Base-by-base conservation (phyloP, 2,329 filamentous ascomycete genomes). In the Coniochaeta sp. region DNA sequence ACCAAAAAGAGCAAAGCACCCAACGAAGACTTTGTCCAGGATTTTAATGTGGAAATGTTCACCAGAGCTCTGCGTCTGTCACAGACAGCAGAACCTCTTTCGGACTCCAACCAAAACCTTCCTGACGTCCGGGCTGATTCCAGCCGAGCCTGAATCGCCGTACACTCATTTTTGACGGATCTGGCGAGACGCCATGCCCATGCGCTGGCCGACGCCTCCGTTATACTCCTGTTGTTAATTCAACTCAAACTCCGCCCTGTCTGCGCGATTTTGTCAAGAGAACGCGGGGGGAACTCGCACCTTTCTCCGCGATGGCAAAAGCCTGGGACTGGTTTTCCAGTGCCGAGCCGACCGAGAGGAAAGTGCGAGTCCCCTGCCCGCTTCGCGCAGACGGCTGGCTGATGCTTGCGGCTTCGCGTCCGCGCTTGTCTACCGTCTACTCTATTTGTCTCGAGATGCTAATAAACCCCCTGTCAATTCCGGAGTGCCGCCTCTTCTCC, bases 401-500 rank as follows among this genome's bases (percentile, higher is more conserved):
- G 54, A 56, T 38, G 54, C 54, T n/a, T 38, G 54, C 54, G 54
- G 33, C 34, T 56, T 38, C 19, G 31, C 31, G 17, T 24, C 54
- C 54, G 54, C 54, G 6, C 54, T 16, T 34, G 34, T 36, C 34
- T 36, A 36, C 11, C 17, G 17, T 36, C 17, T 26, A n/a, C 4
- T 17, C 26, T 36, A 17, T 38, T 59, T 59, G 11, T 22, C 54
- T 61, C 43, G 58, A 58, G 47, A 58, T 56, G 54, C 47, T 57
- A 50, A 58, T 57, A 28, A 40, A 40, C 16, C 19, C 24, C 58
- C 31, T 55, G 60, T 58, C 58, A 62, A 63, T 60, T n/a, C n/a
- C 57, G 22, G 57, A 56, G 62, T 61, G 57, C 59, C 50, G 26
- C 9, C 57, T 31, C 28, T 57, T 54, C 59, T 43, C 56, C 61